A percentile compares a stretch with the other conserved stretches of the same genome.
These are phyloP conservation scores for Clarireedia monteithiana DNA, from an alignment of 2,329 filamentous ascomycete species.

Conservation along the genomic window DNA sequence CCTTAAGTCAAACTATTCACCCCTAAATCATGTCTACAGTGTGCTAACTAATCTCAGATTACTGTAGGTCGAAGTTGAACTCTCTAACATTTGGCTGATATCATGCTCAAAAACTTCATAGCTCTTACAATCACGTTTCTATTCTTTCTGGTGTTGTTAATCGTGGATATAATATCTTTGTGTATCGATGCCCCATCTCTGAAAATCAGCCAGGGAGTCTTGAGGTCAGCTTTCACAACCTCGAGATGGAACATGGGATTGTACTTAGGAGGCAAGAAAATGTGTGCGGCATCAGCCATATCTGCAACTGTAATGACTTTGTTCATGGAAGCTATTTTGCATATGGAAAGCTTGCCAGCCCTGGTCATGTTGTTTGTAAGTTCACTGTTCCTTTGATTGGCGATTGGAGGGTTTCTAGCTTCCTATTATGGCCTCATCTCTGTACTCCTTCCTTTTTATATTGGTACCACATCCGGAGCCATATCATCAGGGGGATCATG, in stretches of 20 bases:
- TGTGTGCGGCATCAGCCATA: conserved; percentile 15
- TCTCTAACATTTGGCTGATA: neutral
- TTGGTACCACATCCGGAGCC: conserved; percentile 11
- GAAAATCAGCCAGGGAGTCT: neutral
- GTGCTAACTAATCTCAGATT: conserved; percentile 4
- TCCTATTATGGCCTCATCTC: neutral
- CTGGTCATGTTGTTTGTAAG: conserved; percentile 25
- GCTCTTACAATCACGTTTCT: neutral
- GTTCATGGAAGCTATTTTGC: conserved; percentile 20
- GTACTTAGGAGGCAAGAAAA: conserved; percentile 9
- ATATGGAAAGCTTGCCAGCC: conserved; percentile 22
- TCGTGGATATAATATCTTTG: neutral
- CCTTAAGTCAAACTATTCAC: neutral
- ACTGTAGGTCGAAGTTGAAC: neutral
- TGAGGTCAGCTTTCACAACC: neutral
- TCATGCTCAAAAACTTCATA: neutral
- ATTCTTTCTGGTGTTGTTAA: neutral
- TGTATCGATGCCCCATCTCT: neutral
- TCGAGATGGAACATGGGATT: neutral
- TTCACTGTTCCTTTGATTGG: neutral
- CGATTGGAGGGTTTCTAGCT: neutral
- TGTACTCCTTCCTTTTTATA: neutral
- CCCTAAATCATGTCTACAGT: neutral
- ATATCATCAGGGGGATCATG: conserved; percentile 16
- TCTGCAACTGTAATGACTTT: conserved; percentile 19